A percentile compares a stretch with the other conserved stretches of the same genome.
Conservation (phyloP, 2,329 filamentous ascomycete species). For the Arthrobotrys sinensis region DNA sequence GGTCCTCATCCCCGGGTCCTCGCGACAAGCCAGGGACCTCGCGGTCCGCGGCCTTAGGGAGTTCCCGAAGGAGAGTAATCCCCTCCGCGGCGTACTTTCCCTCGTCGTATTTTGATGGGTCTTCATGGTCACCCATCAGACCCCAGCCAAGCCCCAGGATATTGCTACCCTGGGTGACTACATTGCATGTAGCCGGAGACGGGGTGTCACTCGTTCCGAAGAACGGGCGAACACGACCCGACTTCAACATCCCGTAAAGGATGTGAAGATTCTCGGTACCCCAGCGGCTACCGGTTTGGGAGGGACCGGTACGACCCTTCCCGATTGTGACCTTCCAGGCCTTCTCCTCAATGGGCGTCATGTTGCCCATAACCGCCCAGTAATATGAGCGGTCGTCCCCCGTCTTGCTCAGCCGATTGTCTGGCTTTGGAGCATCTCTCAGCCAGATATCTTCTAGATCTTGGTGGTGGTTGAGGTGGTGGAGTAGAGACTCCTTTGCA, state of each 20-base stretch:
- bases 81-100: slow-evolving; percentile 9
- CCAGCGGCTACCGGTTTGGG: slow-evolving; percentile 16
- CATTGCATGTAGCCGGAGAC: not conserved
- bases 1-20: not conserved
- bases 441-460: not conserved
- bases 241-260: slow-evolving; percentile 13
- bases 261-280: slow-evolving; percentile 3
- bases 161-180: not conserved
- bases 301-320: not conserved
- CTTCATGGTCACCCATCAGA: slow-evolving; percentile 30
- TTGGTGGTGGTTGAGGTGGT: not conserved
- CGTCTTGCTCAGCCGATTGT: not conserved
- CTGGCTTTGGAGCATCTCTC: slow-evolving; percentile 1
- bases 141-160: slow-evolving; percentile 17
- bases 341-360: not conserved
- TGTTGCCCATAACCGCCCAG: slow-evolving; percentile 6
- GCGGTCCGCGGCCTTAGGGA: not conserved
- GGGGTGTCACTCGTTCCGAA: not conserved
- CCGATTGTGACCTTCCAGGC: slow-evolving; percentile 19
- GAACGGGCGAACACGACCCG: slow-evolving; percentile 13
- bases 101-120: slow-evolving; percentile 19
- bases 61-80: slow-evolving; percentile 16
- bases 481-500: slow-evolving; percentile 1
- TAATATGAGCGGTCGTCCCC: slow-evolving; percentile 4
- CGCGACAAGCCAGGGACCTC: not conserved